A percentile compares a stretch with the other conserved stretches of the same genome.
These are phyloP conservation scores for Aphanoascus verrucosus DNA, from an alignment of 2,329 filamentous ascomycete species.

Conservation along the genomic window DNA sequence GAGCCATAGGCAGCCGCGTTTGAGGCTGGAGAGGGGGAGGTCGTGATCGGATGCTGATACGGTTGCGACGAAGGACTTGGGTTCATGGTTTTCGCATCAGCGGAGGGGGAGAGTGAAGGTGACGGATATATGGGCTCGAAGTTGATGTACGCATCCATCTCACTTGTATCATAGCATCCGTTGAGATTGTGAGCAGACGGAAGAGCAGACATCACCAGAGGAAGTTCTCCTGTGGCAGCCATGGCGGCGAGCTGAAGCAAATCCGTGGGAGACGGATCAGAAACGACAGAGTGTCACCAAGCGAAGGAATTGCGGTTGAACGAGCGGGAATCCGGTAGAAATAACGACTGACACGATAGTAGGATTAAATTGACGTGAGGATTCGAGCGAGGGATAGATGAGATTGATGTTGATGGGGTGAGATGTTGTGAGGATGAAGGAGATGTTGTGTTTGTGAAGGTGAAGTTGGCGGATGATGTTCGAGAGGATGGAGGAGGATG, in stretches of 20 bases:
- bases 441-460: neutral
- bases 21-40: constrained; percentile 28
- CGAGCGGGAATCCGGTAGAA: neutral
- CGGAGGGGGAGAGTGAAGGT: constrained; percentile 16
- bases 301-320: neutral
- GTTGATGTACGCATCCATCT: constrained; percentile 40
- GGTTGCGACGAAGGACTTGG: constrained; percentile 10
- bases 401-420: neutral
- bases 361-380: neutral
- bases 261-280: neutral
- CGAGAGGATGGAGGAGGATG: neutral
- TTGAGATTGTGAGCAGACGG: constrained; percentile 25
- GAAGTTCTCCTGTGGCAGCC: constrained; percentile 15
- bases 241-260: constrained; percentile 10
- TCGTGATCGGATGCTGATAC: constrained; percentile 25
- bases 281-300: neutral
- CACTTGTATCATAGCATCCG: constrained; percentile 31
- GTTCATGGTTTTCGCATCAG: constrained; percentile 10
- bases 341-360: neutral
- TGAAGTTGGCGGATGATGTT: neutral
- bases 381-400: neutral
- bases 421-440: neutral
- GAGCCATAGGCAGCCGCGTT: constrained; percentile 24
- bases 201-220: constrained; percentile 20
- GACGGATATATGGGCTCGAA: constrained; percentile 37